Conservation (phyloP, 2,329 filamentous ascomycete genomes). For the Cucurbitaria berberidis region DNA sequence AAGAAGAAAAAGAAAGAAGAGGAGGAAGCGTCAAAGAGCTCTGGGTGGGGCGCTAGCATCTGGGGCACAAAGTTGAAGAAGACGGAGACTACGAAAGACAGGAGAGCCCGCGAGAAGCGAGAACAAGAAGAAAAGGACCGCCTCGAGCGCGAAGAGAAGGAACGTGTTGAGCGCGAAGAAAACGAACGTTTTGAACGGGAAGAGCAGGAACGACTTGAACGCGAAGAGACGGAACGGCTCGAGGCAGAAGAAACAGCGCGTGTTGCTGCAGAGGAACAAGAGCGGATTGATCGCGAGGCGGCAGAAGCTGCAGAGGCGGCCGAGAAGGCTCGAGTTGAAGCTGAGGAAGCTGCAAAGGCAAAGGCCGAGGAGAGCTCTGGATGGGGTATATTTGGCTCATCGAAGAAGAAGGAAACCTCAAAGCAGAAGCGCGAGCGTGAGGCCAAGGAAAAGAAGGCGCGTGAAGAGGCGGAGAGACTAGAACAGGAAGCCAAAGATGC, state of each 20-base stretch:
- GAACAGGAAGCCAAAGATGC: conserved; percentile 32
- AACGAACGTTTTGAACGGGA: conserved; percentile 36
- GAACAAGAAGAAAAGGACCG: conserved; percentile 32
- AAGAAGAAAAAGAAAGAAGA: conserved; percentile 23
- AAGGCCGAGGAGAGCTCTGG: conserved; percentile 34
- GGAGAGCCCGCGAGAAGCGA: conserved; percentile 42
- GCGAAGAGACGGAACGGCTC: conserved; percentile 34
- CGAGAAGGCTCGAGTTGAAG: conserved; percentile 15
- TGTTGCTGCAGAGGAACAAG: conserved; percentile 38
- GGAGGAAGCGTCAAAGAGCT: conserved; percentile 39
- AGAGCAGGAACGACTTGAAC: conserved; percentile 32
- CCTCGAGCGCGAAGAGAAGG: conserved; percentile 33
- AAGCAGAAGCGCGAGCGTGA: conserved; percentile 41
- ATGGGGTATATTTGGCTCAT: conserved; percentile 22
- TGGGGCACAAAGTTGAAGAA: conserved; percentile 45
- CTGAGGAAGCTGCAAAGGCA: conserved; percentile 24
- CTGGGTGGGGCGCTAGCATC: conserved; percentile 34
- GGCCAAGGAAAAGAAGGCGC: conserved; percentile 32
- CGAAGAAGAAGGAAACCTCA: conserved; percentile 45
- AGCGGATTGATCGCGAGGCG: conserved; percentile 34
- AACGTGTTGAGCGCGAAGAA: conserved; percentile 28
- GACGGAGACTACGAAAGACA: conserved; percentile 43
- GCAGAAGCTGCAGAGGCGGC: conserved; percentile 26
- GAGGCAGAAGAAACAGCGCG: conserved; percentile 48
- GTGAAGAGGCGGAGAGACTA: conserved; percentile 39